Base-by-base conservation (phyloP, 2,329 filamentous ascomycete genomes). In the Trichoderma hamatum region DNA sequence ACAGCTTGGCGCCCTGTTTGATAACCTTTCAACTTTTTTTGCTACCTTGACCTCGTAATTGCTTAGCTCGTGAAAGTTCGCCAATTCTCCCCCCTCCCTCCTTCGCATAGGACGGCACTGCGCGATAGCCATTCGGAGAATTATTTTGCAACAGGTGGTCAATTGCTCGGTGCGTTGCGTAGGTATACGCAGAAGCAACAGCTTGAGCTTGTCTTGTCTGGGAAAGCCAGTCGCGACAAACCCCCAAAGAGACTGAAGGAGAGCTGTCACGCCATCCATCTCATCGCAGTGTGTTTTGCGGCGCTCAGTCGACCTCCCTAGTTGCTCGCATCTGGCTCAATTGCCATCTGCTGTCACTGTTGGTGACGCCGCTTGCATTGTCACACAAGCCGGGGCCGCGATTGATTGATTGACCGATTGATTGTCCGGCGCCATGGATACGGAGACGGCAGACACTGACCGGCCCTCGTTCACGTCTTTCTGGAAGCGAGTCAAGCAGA, bases 381-480 rank as follows among this genome's bases (percentile, higher is more conserved):
- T 7, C 52, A 9, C 9, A 56, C 55, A n/a, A 11, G 32, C 9
- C 32, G 55, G 24, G 19, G 21, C 26, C 32, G 55, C 32, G 32
- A 39, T 21, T 36, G 7, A 32, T 26, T 43, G 28, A 39, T 16
- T 39, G n/a, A n/a, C n/a, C n/a, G 55, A 26, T n/a, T 36, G 14
- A 21, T 59, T 28, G 13, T 70, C 63, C 68, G 34, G 21, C 56
- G n/a, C 63, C 62, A 72, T 72, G 68, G 71, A 71, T 62, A 68
- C 73, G 21, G 56, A 62, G 60, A n/a, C 54, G 16, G 28, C 39
- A 30, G 65, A 46, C 6, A 6, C 32, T 28, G 73, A 72, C 19
- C 77, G 81, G 69, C 83, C 83, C 2, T 83, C 83, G n/a, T 85
- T 85, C 72, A 76, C 78, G n/a, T 73, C 78, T 11, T 85, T 82